Evolutionary conservation across 2,329 filamentous ascomycete species (phyloP).

Genomic region (Arthrinium phaeospermum): DNA sequence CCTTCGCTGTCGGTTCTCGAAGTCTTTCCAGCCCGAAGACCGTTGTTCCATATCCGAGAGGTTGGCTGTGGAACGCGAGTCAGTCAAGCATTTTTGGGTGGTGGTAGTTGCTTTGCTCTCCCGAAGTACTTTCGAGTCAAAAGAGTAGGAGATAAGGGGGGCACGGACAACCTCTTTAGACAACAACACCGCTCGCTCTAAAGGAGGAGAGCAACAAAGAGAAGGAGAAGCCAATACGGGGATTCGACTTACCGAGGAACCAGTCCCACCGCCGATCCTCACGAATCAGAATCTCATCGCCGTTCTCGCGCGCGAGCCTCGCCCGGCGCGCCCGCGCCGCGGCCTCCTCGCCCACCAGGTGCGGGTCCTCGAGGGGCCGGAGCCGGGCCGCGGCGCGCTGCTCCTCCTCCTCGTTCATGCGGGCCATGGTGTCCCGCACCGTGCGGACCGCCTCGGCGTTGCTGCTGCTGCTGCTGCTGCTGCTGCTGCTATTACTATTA

Average conservation of each 20-base stretch:
- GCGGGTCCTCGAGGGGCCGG: constrained; percentile 68
- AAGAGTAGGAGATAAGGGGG: not conserved
- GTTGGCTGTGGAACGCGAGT: constrained; percentile 47
- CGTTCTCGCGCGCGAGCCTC: constrained; percentile 61
- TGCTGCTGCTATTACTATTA: constrained; percentile 15
- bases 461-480: constrained; percentile 19
- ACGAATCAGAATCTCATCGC: constrained; percentile 58
- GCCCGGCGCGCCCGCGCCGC: constrained; percentile 62
- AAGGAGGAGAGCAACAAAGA: not conserved
- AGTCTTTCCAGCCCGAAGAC: constrained; percentile 53
- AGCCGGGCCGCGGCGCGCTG: constrained; percentile 33
- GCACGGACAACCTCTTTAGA: not conserved
- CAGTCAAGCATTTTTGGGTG: not conserved
- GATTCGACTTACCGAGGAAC: constrained; percentile 56
- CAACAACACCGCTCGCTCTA: not conserved
- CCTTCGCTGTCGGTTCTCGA: constrained; percentile 41
- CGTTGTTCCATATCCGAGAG: constrained; percentile 57
- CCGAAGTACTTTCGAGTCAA: not conserved
- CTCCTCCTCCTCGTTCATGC: constrained; percentile 22
- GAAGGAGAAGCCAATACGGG: not conserved
- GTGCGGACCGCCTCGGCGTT: constrained; percentile 35
- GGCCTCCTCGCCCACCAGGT: constrained; percentile 70
- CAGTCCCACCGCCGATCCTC: constrained; percentile 68
- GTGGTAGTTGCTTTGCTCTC: not conserved
- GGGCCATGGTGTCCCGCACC: constrained; percentile 31